Percentiles rank a stretch among this genome's conserved stretches.
These are phyloP conservation scores for Eucalyptus dawsonii DNA, from an alignment of 345 rosid species.

Conservation along the genomic window DNA sequence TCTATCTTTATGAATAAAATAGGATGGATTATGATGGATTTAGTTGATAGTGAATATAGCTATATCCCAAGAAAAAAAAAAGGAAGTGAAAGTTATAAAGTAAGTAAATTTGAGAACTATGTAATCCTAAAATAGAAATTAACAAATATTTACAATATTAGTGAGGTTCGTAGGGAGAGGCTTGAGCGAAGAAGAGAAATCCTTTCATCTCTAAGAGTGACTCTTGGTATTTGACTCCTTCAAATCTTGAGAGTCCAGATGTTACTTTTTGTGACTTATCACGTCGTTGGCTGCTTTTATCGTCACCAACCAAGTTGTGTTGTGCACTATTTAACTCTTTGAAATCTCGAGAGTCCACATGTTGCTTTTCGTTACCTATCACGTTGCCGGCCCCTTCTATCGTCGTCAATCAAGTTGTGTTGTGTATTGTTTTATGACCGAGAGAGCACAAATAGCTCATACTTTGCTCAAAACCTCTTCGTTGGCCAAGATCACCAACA, in stretches of 20 bases:
- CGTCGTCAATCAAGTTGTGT: too few relatives aligned
- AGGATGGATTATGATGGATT: too few relatives aligned
- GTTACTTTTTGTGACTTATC: too few relatives aligned
- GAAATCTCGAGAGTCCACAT: too few relatives aligned
- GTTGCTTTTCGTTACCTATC: too few relatives aligned
- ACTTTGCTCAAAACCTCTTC: not conserved
- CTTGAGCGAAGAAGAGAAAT: not conserved
- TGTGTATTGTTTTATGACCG: fast-evolving
- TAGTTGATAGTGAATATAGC: not conserved
- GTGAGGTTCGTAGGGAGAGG: not conserved
- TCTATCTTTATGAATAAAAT: not conserved
- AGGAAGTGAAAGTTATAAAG: not conserved
- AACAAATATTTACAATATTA: not conserved
- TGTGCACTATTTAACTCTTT: too few relatives aligned
- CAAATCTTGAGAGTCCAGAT: too few relatives aligned
- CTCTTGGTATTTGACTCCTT: too few relatives aligned
- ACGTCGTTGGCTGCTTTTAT: too few relatives aligned
- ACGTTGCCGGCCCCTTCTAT: too few relatives aligned
- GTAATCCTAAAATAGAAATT: not conserved
- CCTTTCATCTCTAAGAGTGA: not conserved
- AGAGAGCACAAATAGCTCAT: not conserved
- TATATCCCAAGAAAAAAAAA: not conserved
- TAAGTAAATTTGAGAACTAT: not conserved
- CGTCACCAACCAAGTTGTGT: too few relatives aligned
- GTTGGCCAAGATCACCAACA: not conserved